phyloP scores from a whole-genome alignment of 2,329 filamentous ascomycete genomes.

The Diaporthe caulivora region DNA sequence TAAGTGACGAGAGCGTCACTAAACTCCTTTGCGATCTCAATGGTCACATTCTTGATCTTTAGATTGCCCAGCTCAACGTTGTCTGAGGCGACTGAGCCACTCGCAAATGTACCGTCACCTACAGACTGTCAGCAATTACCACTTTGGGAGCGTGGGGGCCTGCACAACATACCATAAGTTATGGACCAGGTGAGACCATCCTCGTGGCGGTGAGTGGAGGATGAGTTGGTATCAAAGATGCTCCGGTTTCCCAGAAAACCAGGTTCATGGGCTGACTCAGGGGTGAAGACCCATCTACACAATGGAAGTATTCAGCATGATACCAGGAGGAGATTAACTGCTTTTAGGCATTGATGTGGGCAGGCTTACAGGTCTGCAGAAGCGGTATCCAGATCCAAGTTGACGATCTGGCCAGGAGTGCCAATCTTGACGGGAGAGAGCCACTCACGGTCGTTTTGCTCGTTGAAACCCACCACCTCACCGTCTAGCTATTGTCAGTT shows the following conservation, averaged over 20 bases:
- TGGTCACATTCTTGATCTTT: constrained; percentile 57
- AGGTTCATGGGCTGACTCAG: constrained; percentile 56
- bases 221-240: constrained; percentile 60
- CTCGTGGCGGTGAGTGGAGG: constrained; percentile 55
- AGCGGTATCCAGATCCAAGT: constrained; percentile 79
- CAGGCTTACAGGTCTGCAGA: constrained; percentile 73
- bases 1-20: constrained; percentile 56
- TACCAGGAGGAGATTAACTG: neutral
- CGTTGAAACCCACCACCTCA: constrained; percentile 45
- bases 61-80: constrained; percentile 60
- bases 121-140: neutral
- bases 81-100: constrained; percentile 65
- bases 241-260: constrained; percentile 58
- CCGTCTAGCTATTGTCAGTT: constrained; percentile 20
- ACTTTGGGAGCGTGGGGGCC: constrained; percentile 41
- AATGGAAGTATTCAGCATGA: constrained; percentile 31
- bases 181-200: constrained; percentile 62
- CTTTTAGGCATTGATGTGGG: neutral
- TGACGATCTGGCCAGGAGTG: constrained; percentile 65
- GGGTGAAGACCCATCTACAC: constrained; percentile 66
- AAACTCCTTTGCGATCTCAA: constrained; percentile 62
- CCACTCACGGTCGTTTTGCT: constrained; percentile 65
- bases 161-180: constrained; percentile 59
- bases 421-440: constrained; percentile 74
- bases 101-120: constrained; percentile 60